A percentile compares a stretch with the other conserved stretches of the same genome.
Evolutionary conservation across 2,329 filamentous ascomycete species (phyloP).

Genomic region (Fusarium sp.): DNA sequence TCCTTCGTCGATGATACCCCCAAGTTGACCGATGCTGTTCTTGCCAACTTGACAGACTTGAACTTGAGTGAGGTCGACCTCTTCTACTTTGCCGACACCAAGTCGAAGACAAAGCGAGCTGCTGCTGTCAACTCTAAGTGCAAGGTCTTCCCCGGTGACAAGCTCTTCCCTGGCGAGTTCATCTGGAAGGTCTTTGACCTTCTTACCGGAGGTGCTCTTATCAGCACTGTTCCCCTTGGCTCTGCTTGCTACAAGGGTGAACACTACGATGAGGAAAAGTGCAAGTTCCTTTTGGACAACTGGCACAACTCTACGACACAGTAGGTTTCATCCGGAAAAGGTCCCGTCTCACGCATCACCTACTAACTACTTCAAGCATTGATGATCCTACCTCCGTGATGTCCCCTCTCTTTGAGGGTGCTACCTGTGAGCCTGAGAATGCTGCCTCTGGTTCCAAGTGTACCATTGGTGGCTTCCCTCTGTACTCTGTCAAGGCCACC

Average conservation of each 20-base stretch:
- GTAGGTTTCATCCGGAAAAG: constrained; percentile 5
- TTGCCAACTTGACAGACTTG: constrained; percentile 52
- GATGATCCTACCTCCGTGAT: constrained; percentile 58
- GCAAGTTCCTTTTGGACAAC: not conserved
- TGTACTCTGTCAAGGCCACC: constrained; percentile 60
- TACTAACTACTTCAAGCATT: constrained; percentile 36
- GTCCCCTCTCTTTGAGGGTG: constrained; percentile 58
- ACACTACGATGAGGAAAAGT: constrained; percentile 24
- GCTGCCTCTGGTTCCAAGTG: constrained; percentile 50
- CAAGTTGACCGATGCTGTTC: constrained; percentile 55
- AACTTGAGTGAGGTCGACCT: constrained; percentile 52
- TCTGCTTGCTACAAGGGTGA: constrained; percentile 53
- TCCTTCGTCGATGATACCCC: constrained; percentile 43
- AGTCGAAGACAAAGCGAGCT: constrained; percentile 15
- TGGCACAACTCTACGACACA: constrained; percentile 33
- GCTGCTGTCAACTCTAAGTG: constrained; percentile 33
- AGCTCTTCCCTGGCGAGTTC: constrained; percentile 45
- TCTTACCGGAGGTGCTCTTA: constrained; percentile 53
- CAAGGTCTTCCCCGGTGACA: constrained; percentile 52
- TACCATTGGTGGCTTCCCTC: constrained; percentile 60
- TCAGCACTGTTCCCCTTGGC: constrained; percentile 53
- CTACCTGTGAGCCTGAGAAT: constrained; percentile 55
- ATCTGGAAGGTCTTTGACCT: constrained; percentile 55
- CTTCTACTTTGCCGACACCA: constrained; percentile 53
- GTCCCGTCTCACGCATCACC: not conserved